These are phyloP conservation scores for Cryptococcus wingfieldii DNA, from an alignment of 1,284 basidiomycete species.

Conservation along the genomic window DNA sequence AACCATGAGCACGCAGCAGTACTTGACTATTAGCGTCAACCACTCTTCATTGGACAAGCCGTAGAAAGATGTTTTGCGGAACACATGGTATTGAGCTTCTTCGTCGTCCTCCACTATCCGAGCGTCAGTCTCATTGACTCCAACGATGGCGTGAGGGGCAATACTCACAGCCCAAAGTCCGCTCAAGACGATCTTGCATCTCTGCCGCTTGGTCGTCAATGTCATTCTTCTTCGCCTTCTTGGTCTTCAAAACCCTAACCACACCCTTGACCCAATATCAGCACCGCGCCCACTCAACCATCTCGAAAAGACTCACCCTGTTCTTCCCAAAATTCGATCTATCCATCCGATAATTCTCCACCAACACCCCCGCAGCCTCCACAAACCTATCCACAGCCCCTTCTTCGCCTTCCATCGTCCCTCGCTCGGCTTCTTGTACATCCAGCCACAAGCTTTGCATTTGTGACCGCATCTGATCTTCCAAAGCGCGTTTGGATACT, in stretches of 20 bases:
- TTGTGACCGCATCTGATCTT: conserved; percentile 37
- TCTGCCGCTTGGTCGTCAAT: conserved; percentile 30
- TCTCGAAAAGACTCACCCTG: conserved; percentile 54
- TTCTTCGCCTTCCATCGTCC: conserved; percentile 42
- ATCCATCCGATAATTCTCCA: conserved; percentile 84
- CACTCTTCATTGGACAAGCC: conserved; percentile 81
- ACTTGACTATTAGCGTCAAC: conserved; percentile 80
- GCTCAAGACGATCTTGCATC: conserved; percentile 45
- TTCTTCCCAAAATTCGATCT: conserved; percentile 73
- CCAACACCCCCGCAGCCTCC: conserved; percentile 72
- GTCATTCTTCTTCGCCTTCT: conserved; percentile 24
- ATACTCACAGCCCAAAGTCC: conserved; percentile 37
- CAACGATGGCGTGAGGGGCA: not conserved
- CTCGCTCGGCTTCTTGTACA: conserved; percentile 45
- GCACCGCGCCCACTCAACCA: not conserved
- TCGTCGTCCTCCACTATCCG: conserved; percentile 37
- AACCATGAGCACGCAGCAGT: conserved; percentile 72
- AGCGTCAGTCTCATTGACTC: not conserved
- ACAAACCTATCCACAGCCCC: conserved; percentile 61
- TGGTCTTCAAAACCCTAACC: conserved; percentile 27
- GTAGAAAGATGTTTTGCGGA: conserved; percentile 57
- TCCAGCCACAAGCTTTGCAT: conserved; percentile 46
- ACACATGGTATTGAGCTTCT: conserved; percentile 21
- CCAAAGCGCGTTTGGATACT: conserved; percentile 35
- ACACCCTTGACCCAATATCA: conserved; percentile 30